phyloP scores from a whole-genome alignment of 129 eudicot species.

The Arctium lappa region DNA sequence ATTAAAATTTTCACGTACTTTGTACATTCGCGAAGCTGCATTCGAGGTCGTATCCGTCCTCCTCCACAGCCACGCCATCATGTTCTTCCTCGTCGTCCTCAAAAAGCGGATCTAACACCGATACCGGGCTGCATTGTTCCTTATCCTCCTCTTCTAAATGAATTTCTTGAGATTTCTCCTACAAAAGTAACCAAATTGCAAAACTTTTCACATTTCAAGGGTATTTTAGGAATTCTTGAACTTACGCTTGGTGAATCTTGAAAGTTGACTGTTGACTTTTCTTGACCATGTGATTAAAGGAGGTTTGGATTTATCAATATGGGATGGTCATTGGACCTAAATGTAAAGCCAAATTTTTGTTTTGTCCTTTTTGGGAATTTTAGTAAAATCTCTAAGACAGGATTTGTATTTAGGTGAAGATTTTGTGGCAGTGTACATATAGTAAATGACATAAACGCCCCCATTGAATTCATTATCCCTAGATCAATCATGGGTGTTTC shows the following conservation, averaged over 20 bases:
- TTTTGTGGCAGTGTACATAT: conserved; percentile 13
- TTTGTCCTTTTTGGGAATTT: conserved; percentile 28
- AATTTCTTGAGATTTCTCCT: conserved; percentile 33
- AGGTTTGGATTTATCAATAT: conserved; percentile 24
- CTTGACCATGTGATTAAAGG: conserved; percentile 16
- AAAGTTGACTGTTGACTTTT: conserved; percentile 22
- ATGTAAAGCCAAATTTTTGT: conserved; percentile 27
- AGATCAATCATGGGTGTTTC: conserved; percentile 9
- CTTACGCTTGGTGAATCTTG: conserved; percentile 4
- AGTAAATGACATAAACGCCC: conserved; percentile 29
- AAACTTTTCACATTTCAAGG: neutral
- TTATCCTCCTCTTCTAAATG: conserved; percentile 53
- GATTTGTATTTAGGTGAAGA: conserved; percentile 24
- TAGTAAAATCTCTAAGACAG: conserved; percentile 16
- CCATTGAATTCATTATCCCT: neutral
- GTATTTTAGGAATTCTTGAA: neutral
- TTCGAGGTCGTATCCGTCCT: conserved; percentile 42
- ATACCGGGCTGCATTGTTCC: conserved; percentile 87
- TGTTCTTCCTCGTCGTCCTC: conserved; percentile 57
- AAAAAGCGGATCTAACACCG: conserved; percentile 71
- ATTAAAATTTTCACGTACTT: conserved; percentile 46
- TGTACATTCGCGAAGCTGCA: conserved; percentile 73
- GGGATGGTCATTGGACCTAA: conserved; percentile 7
- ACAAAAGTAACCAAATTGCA: neutral
- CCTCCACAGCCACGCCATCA: conserved; percentile 28